Conservation (phyloP, 257 asterid species). For the Rauvolfia tetraphylla region DNA sequence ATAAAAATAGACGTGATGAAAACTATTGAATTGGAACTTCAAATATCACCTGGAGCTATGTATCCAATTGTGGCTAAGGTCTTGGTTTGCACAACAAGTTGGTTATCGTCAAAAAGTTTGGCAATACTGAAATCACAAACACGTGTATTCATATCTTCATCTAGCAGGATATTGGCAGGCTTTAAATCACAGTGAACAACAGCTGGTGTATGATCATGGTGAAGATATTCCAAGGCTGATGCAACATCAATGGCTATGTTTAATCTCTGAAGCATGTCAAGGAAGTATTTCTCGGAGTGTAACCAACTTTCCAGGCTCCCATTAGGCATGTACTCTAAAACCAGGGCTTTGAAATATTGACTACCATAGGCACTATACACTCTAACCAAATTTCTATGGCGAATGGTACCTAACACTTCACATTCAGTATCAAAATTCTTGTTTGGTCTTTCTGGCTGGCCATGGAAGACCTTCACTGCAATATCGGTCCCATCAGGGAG, state of each 20-base stretch:
- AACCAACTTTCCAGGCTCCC: conserved; percentile 2
- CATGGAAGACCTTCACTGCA: conserved; percentile 29
- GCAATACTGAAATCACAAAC: conserved; percentile 18
- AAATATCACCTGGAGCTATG: conserved; percentile 25
- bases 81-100: conserved; percentile 16
- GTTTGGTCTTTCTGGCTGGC: neutral
- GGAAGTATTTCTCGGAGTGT: neutral
- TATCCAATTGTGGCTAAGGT: conserved; percentile 27
- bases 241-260: neutral
- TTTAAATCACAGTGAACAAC: conserved; percentile 23
- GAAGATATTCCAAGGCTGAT: neutral
- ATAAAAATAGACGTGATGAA: neutral
- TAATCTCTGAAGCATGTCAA: neutral
- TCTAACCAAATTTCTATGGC: conserved; percentile 6
- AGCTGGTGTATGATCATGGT: conserved; percentile 3
- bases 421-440: conserved; percentile 10
- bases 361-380: neutral
- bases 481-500: conserved; percentile 28
- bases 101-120: conserved; percentile 16
- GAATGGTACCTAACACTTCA: conserved; percentile 3
- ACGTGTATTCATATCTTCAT: conserved; percentile 16
- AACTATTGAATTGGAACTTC: neutral
- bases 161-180: conserved; percentile 22
- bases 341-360: neutral
- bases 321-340: conserved; percentile 2